phyloP scores from a whole-genome alignment of 1,284 basidiomycete species.

The Tausonia pullulans region DNA sequence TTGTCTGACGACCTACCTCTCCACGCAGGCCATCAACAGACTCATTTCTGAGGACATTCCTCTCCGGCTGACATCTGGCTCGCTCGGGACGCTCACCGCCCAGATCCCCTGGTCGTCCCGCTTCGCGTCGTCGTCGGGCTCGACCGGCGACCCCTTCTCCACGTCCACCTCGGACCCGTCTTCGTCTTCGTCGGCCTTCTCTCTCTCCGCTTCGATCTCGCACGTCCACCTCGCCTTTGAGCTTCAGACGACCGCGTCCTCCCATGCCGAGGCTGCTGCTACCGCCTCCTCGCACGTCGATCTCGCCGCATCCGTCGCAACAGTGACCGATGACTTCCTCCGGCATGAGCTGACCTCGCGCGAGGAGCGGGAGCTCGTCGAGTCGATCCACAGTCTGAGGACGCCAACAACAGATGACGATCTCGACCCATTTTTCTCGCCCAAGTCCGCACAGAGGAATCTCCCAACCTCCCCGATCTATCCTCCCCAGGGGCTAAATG shows the following conservation, averaged over 20 bases:
- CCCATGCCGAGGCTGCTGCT: conserved; percentile 4
- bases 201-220: conserved; percentile 53
- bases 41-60: conserved; percentile 55
- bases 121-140: conserved; percentile 42
- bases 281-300: conserved; percentile 29
- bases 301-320: conserved; percentile 62
- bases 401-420: conserved; percentile 16
- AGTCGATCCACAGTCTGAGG: conserved; percentile 48
- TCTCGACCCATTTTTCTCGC: conserved; percentile 26
- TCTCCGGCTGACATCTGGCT: conserved; percentile 56
- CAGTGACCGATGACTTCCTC: conserved; percentile 71
- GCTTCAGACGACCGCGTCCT: conserved; percentile 1
- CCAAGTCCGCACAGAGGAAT: neutral
- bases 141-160: conserved; percentile 40
- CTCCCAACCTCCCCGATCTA: too few relatives aligned
- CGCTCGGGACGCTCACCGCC: conserved; percentile 58
- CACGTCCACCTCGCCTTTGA: conserved; percentile 45
- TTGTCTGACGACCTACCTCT: neutral
- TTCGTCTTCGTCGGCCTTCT: conserved; percentile 51
- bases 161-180: neutral
- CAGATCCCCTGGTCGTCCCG: conserved; percentile 32
- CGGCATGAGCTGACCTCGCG: conserved; percentile 61
- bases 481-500: conserved; percentile 30
- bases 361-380: conserved; percentile 60
- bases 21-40: conserved; percentile 61